Conservation (phyloP, 2,329 filamentous ascomycete genomes). For the Trichophyton mentagrophytes region DNA sequence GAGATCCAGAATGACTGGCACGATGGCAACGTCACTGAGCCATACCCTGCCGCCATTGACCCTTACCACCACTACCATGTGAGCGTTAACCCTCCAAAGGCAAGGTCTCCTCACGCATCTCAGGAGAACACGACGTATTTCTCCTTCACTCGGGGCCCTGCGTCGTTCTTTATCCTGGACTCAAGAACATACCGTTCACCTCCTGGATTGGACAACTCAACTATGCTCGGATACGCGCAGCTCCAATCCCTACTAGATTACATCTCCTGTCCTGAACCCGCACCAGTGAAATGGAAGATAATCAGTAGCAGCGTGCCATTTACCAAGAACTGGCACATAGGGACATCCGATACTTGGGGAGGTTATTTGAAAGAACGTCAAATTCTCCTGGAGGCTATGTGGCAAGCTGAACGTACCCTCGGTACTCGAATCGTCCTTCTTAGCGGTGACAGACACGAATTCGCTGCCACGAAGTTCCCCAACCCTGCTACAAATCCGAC, state of each 20-base stretch:
- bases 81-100: slow-evolving; percentile 63
- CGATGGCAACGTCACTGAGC: slow-evolving; percentile 61
- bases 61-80: slow-evolving; percentile 82
- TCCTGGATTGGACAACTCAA: slow-evolving; percentile 47
- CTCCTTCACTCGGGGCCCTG: slow-evolving; percentile 77
- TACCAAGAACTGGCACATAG: slow-evolving; percentile 93
- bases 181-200: slow-evolving; percentile 70
- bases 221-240: slow-evolving; percentile 75
- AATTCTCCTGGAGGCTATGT: slow-evolving; percentile 76
- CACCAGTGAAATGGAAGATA: slow-evolving; percentile 84
- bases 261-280: slow-evolving; percentile 57
- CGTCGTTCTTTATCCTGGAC: slow-evolving; percentile 88
- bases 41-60: slow-evolving; percentile 67
- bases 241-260: slow-evolving; percentile 67
- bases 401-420: slow-evolving; percentile 59
- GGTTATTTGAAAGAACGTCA: slow-evolving; percentile 74
- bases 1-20: slow-evolving; percentile 91
- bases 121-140: slow-evolving; percentile 64
- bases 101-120: slow-evolving; percentile 37
- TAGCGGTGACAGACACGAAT: slow-evolving; percentile 91
- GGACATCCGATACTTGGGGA: slow-evolving; percentile 83
- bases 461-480: slow-evolving; percentile 70
- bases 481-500: slow-evolving; percentile 25
- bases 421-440: slow-evolving; percentile 70
- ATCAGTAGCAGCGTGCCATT: slow-evolving; percentile 84